These are phyloP conservation scores for Cladobotryum protrusum DNA, from an alignment of 2,329 filamentous ascomycete genomes.

Conservation along the genomic window DNA sequence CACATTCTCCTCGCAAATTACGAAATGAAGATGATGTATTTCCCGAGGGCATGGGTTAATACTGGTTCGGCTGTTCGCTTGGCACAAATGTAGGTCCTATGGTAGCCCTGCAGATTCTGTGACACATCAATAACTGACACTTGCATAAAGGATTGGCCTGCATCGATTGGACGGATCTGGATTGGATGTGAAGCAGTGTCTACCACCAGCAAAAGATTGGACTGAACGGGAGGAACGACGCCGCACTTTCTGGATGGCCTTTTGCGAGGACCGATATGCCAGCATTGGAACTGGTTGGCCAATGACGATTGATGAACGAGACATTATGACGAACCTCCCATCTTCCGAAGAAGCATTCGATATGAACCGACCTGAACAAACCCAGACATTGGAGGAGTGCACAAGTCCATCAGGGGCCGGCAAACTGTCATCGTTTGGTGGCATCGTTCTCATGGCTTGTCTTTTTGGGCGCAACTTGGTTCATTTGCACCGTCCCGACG, in stretches of 20 bases:
- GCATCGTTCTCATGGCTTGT: conserved; percentile 77
- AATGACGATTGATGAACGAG: conserved; percentile 85
- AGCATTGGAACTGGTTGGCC: conserved; percentile 98
- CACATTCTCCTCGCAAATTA: conserved; percentile 75
- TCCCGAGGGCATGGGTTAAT: conserved; percentile 91
- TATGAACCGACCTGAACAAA: conserved; percentile 67
- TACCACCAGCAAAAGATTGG: conserved; percentile 84
- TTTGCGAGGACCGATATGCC: conserved; percentile 83
- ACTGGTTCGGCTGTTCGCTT: conserved; percentile 75
- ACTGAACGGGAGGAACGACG: conserved; percentile 87
- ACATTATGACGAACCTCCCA: conserved; percentile 83
- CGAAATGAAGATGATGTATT: conserved; percentile 97
- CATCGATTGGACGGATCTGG: conserved; percentile 78
- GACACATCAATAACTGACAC: too few relatives aligned
- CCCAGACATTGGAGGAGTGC: conserved; percentile 62
- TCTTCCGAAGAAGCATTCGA: conserved; percentile 79
- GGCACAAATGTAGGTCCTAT: conserved; percentile 63
- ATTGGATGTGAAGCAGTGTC: conserved; percentile 86
- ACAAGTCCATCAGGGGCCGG: conserved; percentile 65
- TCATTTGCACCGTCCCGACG: conserved; percentile 81
- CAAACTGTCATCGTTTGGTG: conserved; percentile 70
- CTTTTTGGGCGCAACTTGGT: conserved; percentile 86
- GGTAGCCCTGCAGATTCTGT: neutral
- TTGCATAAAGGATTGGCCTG: conserved; percentile 68
- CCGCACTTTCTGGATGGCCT: conserved; percentile 92